Base-by-base conservation (phyloP, 2,329 filamentous ascomycete genomes). In the Sporothrix brunneoviolacea region DNA sequence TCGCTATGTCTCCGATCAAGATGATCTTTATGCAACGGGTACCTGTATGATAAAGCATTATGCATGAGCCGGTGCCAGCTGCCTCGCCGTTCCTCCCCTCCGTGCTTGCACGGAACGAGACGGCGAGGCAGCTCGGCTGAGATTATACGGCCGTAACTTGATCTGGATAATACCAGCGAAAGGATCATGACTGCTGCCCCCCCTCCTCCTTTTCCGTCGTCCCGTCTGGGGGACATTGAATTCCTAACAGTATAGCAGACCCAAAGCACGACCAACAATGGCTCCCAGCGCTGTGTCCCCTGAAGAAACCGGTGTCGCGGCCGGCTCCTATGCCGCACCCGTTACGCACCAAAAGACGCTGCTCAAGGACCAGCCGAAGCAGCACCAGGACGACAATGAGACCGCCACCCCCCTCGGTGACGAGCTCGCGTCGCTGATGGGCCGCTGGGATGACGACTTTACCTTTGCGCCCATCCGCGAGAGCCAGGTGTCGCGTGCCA, bases 101-200 rank as follows among this genome's bases (percentile, higher is more conserved):
- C 19, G n/a, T 13, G 12, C 3, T 27, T 33, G 33, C 19, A 13
- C 15, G 30, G 49, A 40, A 16, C 43, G 37, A 21, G 22, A 42
- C 28, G n/a, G 35, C 30, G 27, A 35, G 36, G 28, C 50, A 42
- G 53, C 28, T 28, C 44, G 62, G 65, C 65, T 68, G 65, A 68
- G 65, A 68, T 61, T 57, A 68, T 62, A 68, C 65, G 65, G 65
- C 62, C 52, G 54, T 57, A 67, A 68, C 65, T 67, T 66, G 65
- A 68, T 65, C 51, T 53, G 51, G 51, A 53, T 53, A 50, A 50
- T 50, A 53, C 51, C 51, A 53, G 90, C 90, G 90, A 90, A 93
- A 95, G 90, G 86, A 95, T 93, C 89, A 94, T 95, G 88, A 89
- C 93, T 95, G 88, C 88, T 79, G 79, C 78, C 67, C 62, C 65